Evolutionary conservation across 805 yeast genomes (phyloP).

Genomic region (Sugiyamaella americana): DNA sequence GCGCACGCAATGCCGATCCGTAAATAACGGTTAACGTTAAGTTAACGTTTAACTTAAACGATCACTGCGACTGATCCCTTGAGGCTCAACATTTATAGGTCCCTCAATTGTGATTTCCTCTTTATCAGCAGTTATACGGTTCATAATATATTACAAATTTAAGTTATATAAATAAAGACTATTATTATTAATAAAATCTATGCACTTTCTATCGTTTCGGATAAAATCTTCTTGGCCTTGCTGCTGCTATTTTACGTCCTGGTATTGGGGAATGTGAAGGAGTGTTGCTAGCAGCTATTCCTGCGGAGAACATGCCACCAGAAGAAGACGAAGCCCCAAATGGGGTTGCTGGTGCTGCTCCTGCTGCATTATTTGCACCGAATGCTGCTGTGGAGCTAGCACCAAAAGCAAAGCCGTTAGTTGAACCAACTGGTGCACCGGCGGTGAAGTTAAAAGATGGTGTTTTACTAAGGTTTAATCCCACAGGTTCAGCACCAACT

Average conservation of each 20-base stretch:
- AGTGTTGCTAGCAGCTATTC: background rate
- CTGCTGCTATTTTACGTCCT: slow-evolving; percentile 3
- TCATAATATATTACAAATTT: no score
- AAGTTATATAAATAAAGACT: no score
- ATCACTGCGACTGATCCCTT: no score
- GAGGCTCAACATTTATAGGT: no score
- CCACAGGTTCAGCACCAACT: background rate
- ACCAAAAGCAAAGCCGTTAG: slow-evolving; percentile 14
- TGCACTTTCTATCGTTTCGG: background rate
- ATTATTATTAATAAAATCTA: no score
- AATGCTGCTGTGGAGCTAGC: slow-evolving; percentile 13
- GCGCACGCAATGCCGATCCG: no score
- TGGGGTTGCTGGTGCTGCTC: slow-evolving; percentile 7
- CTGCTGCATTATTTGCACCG: slow-evolving; percentile 14
- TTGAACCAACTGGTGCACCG: slow-evolving; percentile 7
- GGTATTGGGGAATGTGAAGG: background rate
- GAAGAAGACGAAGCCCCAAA: slow-evolving; percentile 1
- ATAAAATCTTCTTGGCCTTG: background rate
- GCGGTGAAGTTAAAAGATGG: slow-evolving; percentile 1
- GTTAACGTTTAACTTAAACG: no score
- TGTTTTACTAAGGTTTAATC: background rate
- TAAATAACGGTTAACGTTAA: no score
- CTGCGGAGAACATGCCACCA: slow-evolving; percentile 2
- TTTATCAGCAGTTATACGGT: no score
- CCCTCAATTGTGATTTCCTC: no score